A percentile compares a stretch with the other conserved stretches of the same genome.
These are phyloP conservation scores for Trichoderma atroviride DNA, from an alignment of 2,329 filamentous ascomycete species.

Conservation along the genomic window DNA sequence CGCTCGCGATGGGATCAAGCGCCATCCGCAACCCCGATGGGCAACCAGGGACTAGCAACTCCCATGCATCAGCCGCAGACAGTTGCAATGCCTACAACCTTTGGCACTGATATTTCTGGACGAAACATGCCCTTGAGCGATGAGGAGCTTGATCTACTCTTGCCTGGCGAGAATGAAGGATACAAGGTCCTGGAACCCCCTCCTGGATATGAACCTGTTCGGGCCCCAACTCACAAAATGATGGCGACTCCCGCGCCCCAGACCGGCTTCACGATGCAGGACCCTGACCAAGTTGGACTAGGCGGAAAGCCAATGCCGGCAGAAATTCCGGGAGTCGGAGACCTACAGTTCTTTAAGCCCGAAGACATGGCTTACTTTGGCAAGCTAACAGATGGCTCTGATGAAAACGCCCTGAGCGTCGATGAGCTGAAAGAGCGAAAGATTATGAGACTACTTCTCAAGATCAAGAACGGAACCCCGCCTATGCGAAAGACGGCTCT, in stretches of 20 bases:
- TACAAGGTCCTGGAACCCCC: slow-evolving; percentile 92
- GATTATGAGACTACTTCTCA: slow-evolving; percentile 94
- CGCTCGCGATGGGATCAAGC: slow-evolving; percentile 93
- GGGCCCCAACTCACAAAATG: slow-evolving; percentile 74
- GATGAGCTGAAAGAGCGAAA: slow-evolving; percentile 97
- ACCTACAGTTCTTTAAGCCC: slow-evolving; percentile 96
- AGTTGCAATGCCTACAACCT: slow-evolving; percentile 57
- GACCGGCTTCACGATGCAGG: slow-evolving; percentile 95
- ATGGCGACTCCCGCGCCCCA: slow-evolving; percentile 74
- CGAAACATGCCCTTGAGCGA: slow-evolving; percentile 85
- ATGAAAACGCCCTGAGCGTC: slow-evolving; percentile 88
- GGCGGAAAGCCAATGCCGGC: slow-evolving; percentile 90
- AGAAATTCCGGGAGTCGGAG: slow-evolving; percentile 93
- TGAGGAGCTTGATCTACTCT: slow-evolving; percentile 88
- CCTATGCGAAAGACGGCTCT: slow-evolving; percentile 98
- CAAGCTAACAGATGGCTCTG: slow-evolving; percentile 90
- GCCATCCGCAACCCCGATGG: slow-evolving; percentile 76
- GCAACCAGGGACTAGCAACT: slow-evolving; percentile 72
- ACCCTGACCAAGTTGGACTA: slow-evolving; percentile 79
- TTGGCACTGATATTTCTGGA: slow-evolving; percentile 78
- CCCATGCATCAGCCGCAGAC: slow-evolving; percentile 73
- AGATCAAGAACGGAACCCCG: slow-evolving; percentile 98
- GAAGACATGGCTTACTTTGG: slow-evolving; percentile 99
- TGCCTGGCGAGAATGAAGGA: slow-evolving; percentile 84
- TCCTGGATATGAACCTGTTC: slow-evolving; percentile 85